A percentile compares a stretch with the other conserved stretches of the same genome.
Conservation (phyloP, 1,284 basidiomycete species). For the Boletus holoroseus region DNA sequence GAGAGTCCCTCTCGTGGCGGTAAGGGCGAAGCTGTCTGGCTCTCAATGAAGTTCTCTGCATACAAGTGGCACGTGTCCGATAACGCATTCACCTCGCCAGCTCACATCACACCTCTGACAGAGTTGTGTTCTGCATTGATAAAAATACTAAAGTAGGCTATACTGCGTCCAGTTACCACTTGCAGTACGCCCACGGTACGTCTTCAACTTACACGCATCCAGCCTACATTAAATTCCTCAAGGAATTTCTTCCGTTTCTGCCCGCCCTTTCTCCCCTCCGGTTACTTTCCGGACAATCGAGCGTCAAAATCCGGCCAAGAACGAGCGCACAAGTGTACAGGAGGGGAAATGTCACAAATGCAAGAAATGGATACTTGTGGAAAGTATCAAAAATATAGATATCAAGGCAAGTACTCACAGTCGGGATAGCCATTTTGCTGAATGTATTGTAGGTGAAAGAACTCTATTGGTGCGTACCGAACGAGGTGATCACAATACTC, state of each 20-base stretch:
- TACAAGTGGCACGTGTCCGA: constrained; percentile 60
- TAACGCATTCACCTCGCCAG: not conserved
- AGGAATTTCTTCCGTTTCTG: constrained; percentile 60
- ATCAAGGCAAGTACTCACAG: constrained; percentile 48
- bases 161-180: constrained; percentile 54
- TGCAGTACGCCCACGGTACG: constrained; percentile 75
- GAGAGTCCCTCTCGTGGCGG: constrained; percentile 60
- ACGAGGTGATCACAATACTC: not conserved
- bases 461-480: constrained; percentile 55
- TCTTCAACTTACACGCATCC: not conserved
- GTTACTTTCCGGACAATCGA: constrained; percentile 48
- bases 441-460: constrained; percentile 54
- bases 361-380: constrained; percentile 60
- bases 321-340: constrained; percentile 52
- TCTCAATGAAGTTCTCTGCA: constrained; percentile 74
- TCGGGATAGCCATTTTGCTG: not conserved
- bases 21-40: constrained; percentile 57
- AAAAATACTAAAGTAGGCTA: constrained; percentile 3
- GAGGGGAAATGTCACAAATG: constrained; percentile 77
- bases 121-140: constrained; percentile 15
- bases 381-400: constrained; percentile 66
- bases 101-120: constrained; percentile 11
- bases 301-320: constrained; percentile 47
- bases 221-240: constrained; percentile 3
- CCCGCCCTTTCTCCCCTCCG: constrained; percentile 72